phyloP scores from a whole-genome alignment of 331 rosid genomes.

The Malus hybrid region DNA sequence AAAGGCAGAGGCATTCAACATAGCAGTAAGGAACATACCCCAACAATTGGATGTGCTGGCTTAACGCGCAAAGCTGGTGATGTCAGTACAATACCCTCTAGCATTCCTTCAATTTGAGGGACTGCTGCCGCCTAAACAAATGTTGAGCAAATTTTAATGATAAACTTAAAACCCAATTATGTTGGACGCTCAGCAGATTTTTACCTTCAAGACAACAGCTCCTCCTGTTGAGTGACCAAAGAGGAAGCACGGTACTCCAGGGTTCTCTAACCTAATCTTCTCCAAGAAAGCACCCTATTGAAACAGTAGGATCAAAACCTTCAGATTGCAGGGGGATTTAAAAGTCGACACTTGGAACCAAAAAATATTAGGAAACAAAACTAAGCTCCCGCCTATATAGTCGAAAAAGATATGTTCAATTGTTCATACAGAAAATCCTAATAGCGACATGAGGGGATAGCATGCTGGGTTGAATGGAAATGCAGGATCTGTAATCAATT shows the following conservation, averaged over 20 bases:
- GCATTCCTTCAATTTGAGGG: constrained; percentile 53
- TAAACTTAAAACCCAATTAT: background rate
- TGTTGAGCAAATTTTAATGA: background rate
- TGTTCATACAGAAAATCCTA: background rate
- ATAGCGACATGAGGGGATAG: background rate
- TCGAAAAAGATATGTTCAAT: background rate
- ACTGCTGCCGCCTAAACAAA: constrained; percentile 56
- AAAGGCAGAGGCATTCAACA: background rate
- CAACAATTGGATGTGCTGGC: constrained; percentile 93
- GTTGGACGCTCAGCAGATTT: background rate
- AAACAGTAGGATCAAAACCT: constrained; percentile 7
- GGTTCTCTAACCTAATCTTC: constrained; percentile 75
- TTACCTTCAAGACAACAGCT: constrained; percentile 87
- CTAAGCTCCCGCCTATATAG: background rate
- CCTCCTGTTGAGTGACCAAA: constrained; percentile 99
- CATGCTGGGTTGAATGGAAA: background rate
- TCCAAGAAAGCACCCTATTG: constrained; percentile 82
- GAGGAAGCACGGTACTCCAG: constrained; percentile 90
- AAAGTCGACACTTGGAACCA: background rate
- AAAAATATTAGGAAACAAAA: background rate
- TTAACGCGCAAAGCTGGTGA: constrained; percentile 97
- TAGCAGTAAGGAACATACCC: constrained; percentile 39
- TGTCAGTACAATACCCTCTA: constrained; percentile 83
- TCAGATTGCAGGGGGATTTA: background rate
- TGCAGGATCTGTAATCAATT: background rate